These are phyloP conservation scores for Akanthomyces lecanii DNA, from an alignment of 2,329 filamentous ascomycete genomes.

Conservation along the genomic window DNA sequence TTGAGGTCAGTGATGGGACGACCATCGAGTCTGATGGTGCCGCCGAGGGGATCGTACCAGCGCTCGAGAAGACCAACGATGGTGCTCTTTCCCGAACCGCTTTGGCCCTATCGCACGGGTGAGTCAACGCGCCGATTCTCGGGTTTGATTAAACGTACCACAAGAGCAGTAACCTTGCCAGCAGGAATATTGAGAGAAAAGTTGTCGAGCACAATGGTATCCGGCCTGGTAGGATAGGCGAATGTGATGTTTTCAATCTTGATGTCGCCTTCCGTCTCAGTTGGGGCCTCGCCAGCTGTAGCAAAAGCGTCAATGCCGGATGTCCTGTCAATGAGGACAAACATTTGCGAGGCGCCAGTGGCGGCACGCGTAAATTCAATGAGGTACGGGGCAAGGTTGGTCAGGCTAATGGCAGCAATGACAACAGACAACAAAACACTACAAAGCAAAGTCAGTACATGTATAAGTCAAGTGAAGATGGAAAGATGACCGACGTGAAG, in stretches of 20 bases:
- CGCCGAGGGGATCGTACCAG: conserved; percentile 34
- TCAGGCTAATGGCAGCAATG: conserved; percentile 35
- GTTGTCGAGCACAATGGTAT: conserved; percentile 37
- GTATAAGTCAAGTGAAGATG: background rate
- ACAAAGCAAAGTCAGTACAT: background rate
- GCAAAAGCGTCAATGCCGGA: conserved; percentile 36
- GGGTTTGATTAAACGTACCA: conserved; percentile 33
- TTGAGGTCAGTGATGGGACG: conserved; percentile 31
- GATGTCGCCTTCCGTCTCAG: conserved; percentile 30
- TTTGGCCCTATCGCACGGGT: conserved; percentile 27
- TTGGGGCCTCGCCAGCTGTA: conserved; percentile 28
- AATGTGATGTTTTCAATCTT: conserved; percentile 40
- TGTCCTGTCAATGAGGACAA: conserved; percentile 34
- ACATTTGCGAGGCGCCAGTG: conserved; percentile 33
- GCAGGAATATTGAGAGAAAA: conserved; percentile 41
- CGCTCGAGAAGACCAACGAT: conserved; percentile 37
- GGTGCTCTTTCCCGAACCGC: conserved; percentile 38
- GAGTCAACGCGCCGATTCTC: background rate
- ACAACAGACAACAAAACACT: conserved; percentile 37
- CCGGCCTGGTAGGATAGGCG: conserved; percentile 42
- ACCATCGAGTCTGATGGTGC: conserved; percentile 35
- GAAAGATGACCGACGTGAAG: conserved; percentile 30
- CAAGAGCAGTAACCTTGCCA: conserved; percentile 41
- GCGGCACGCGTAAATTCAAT: conserved; percentile 37
- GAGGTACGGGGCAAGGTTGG: conserved; percentile 33